phyloP scores from a whole-genome alignment of 805 yeast species.

The Nematodospora valgi region DNA sequence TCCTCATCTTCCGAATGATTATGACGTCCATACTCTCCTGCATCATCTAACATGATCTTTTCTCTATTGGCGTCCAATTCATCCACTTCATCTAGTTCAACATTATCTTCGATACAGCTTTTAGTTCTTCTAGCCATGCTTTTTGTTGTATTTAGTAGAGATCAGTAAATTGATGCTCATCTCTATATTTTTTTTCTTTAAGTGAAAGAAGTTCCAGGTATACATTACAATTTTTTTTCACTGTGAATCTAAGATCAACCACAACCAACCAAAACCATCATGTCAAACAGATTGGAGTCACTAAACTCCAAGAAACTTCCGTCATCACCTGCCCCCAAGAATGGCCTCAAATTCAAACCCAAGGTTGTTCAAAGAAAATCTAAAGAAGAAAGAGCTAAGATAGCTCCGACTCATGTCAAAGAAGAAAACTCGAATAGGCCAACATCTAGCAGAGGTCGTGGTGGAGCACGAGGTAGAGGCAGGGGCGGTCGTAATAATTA shows the following conservation, averaged over 20 bases:
- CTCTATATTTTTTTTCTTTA: slow-evolving; percentile 11
- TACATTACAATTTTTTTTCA: neutral
- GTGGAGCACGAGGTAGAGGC: slow-evolving; percentile 29
- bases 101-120: slow-evolving; percentile 12
- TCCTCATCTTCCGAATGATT: slow-evolving; percentile 22
- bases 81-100: slow-evolving; percentile 66
- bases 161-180: slow-evolving; percentile 9
- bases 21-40: slow-evolving; percentile 41
- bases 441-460: slow-evolving; percentile 24
- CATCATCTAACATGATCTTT: slow-evolving; percentile 52
- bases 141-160: slow-evolving; percentile 2
- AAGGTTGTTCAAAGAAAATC: slow-evolving; percentile 82
- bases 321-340: slow-evolving; percentile 31
- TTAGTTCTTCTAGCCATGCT: slow-evolving; percentile 19
- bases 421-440: slow-evolving; percentile 23
- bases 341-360: slow-evolving; percentile 75
- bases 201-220: neutral
- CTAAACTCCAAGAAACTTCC: slow-evolving; percentile 30
- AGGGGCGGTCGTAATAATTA: slow-evolving; percentile 35
- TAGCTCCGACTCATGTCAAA: slow-evolving; percentile 54
- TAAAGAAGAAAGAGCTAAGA: slow-evolving; percentile 78
- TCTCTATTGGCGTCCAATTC: slow-evolving; percentile 61
- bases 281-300: slow-evolving; percentile 43
- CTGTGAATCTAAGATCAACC: neutral
- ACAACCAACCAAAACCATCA: slow-evolving; percentile 9